Conservation (phyloP, 257 asterid genomes). For the Lycium ferocissimum region DNA sequence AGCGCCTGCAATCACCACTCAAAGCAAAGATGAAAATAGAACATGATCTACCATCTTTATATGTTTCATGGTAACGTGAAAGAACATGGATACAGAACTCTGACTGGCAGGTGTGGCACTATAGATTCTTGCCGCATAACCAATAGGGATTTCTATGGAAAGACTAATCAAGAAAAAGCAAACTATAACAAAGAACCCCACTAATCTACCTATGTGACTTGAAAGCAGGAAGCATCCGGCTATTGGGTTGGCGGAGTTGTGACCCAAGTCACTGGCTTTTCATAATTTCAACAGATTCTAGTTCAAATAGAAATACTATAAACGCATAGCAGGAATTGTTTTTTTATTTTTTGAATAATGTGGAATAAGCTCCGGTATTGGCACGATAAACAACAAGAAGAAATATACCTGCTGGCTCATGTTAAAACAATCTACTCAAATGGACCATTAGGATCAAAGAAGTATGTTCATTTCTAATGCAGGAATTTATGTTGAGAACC, state of each 20-base stretch:
- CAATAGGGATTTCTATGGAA: constrained; percentile 1
- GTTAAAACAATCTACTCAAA: background rate
- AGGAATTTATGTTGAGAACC: constrained; percentile 18
- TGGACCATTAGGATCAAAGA: constrained; percentile 13
- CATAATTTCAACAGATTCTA: background rate
- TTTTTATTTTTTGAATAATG: background rate
- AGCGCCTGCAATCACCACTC: constrained; percentile 80
- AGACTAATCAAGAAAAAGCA: constrained; percentile 17
- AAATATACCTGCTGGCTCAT: background rate
- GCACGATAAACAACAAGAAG: constrained; percentile 1
- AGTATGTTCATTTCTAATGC: constrained; percentile 1
- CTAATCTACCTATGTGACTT: background rate
- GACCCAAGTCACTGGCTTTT: constrained; percentile 6
- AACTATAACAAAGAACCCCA: background rate
- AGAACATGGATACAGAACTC: constrained; percentile 9
- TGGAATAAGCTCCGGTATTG: background rate
- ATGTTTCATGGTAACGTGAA: constrained; percentile 19
- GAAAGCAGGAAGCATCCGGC: constrained; percentile 20
- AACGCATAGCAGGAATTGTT: background rate
- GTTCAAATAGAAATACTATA: background rate
- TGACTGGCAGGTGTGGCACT: background rate
- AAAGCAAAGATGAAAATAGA: constrained; percentile 46
- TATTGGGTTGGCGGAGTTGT: constrained; percentile 17
- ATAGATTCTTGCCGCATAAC: background rate
- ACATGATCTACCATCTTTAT: constrained; percentile 24